Evolutionary conservation across 2,329 filamentous ascomycete species (phyloP).

Genomic region (Xylariaceae sp.): DNA sequence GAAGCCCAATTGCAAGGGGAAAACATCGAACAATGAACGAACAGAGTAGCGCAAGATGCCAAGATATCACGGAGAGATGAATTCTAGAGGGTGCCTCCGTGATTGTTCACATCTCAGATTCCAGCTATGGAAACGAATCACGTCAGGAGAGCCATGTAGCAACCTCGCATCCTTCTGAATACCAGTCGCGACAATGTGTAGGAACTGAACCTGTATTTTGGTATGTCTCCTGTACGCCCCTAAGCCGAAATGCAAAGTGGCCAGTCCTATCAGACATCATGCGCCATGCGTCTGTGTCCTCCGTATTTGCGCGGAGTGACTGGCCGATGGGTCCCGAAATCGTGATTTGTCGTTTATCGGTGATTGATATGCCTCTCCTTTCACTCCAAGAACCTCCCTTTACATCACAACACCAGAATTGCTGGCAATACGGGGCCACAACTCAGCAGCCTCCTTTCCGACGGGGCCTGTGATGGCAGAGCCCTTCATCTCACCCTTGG

Average conservation of each 20-base stretch:
- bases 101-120: too few relatives aligned
- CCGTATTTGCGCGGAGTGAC: conserved; percentile 15
- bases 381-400: conserved; percentile 39
- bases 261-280: conserved; percentile 35
- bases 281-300: conserved; percentile 11
- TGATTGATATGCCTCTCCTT: conserved; percentile 12
- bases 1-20: too few relatives aligned
- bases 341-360: conserved; percentile 24
- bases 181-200: conserved; percentile 4
- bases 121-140: too few relatives aligned
- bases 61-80: too few relatives aligned
- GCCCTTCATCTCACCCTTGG: conserved; percentile 99
- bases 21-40: too few relatives aligned
- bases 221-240: conserved; percentile 51
- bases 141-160: not conserved
- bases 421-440: conserved; percentile 99
- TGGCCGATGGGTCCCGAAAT: conserved; percentile 22
- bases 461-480: conserved; percentile 98
- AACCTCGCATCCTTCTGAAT: not conserved
- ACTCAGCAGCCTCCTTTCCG: conserved; percentile 98
- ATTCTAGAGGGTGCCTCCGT: too few relatives aligned
- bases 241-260: conserved; percentile 50
- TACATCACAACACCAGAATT: conserved; percentile 99
- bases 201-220: conserved; percentile 31
- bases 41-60: too few relatives aligned